Evolutionary conservation across 352 stramenopile genomes (phyloP), one percentile per base, ranked within the genome.

Genomic region (Vaucheria bursata): DNA sequence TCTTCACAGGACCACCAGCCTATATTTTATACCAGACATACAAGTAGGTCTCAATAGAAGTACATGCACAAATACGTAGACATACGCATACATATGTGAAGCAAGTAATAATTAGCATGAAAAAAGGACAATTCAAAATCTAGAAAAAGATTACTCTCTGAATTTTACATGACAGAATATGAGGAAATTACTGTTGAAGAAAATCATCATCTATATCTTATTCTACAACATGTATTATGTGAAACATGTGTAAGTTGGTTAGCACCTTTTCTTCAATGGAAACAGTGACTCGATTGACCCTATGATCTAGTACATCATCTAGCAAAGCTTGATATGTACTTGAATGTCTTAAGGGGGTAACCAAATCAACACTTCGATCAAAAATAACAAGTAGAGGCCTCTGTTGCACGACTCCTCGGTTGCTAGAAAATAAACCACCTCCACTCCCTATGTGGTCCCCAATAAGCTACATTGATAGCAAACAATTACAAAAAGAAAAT

Each of bases 311-410:
- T 66, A 98, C 88, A 83, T 99, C 95, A 82, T 98, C 93, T 31
- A 98, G 91, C 8, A 99, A 87, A 32, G 94, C 93, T 84, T 93
- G 86, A 78, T 93, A 94, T 0, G 87, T 92, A 31, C 67, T 82
- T 33, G 5, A 93, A 81, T 99, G 95, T 82, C 97, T 90, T 59
- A 98, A 86, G 67, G 91, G 92, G 49, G 93, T 95, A 25, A 95
- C 89, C 31, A 98, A 87, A 85, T 99, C 94, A 85, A 95, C 90
- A 81, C 96, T 97, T 8, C 95, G 93, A 85, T 99, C 94, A 86
- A 98, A 89, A 73, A 99, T 93, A 40, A 98, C 93, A 72, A 99
- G 77, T 25, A 99, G 88, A 0, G 95, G 94, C 73, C 94, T 88
- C 87, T 95, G 72, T 37, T 87, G 77, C 31, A 82, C 79, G 18